Evolutionary conservation across 331 rosid species (phyloP).

Genomic region (Quercus phellos): DNA sequence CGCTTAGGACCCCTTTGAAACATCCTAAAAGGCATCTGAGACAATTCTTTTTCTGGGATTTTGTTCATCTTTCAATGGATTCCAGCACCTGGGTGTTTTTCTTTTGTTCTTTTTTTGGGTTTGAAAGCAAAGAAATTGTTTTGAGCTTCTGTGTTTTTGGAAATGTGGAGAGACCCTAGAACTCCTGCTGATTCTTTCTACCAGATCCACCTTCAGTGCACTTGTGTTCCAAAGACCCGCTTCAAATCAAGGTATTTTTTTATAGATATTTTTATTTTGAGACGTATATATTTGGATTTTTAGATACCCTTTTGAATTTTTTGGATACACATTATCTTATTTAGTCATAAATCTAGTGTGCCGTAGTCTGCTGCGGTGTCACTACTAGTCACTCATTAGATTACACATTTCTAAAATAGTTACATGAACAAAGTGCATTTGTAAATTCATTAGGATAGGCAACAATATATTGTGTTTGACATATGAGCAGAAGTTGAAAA

Average conservation of each 20-base stretch:
- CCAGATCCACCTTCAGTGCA: conserved; percentile 72
- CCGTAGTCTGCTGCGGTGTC: not conserved
- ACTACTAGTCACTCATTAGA: too few relatives aligned
- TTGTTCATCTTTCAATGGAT: conserved; percentile 34
- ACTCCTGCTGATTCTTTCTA: conserved; percentile 91
- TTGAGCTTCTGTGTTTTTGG: conserved; percentile 25
- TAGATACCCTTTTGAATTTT: not conserved
- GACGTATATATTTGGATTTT: not conserved
- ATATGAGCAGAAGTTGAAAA: too few relatives aligned
- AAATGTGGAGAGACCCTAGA: conserved; percentile 86
- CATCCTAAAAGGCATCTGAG: conserved; percentile 20
- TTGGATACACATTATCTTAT: conserved; percentile 17
- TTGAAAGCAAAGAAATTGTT: not conserved
- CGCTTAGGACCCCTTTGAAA: conserved; percentile 30
- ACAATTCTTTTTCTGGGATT: conserved; percentile 35
- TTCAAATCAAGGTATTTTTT: conserved; percentile 71
- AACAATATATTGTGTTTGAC: not conserved
- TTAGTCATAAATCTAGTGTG: not conserved
- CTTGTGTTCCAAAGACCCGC: conserved; percentile 72
- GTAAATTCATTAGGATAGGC: too few relatives aligned
- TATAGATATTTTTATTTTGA: not conserved
- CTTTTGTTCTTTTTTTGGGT: not conserved
- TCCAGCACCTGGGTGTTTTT: conserved; percentile 19
- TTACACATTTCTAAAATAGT: too few relatives aligned
- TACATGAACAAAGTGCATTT: too few relatives aligned